Conservation (phyloP, 1,139 yeast genomes). For the Sugiyamaella japonica region DNA sequence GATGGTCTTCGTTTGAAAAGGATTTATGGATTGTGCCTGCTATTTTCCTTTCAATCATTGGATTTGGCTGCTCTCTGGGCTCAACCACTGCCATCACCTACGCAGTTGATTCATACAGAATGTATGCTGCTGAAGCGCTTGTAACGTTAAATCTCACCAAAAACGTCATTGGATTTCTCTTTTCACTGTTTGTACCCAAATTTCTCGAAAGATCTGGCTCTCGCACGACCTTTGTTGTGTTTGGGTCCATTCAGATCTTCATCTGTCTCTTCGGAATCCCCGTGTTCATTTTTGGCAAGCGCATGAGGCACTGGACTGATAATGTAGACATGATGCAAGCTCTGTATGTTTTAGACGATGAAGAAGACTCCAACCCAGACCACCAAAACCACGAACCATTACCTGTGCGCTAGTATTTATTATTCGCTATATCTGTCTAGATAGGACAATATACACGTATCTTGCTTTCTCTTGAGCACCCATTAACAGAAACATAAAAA, state of each 20-base stretch:
- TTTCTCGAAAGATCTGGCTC: slow-evolving; percentile 50
- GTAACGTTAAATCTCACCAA: slow-evolving; percentile 58
- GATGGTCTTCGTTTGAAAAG: slow-evolving; percentile 53
- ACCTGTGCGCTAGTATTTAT: not conserved
- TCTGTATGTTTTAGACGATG: slow-evolving; percentile 30
- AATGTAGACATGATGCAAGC: slow-evolving; percentile 31
- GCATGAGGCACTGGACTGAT: slow-evolving; percentile 50
- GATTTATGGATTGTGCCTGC: slow-evolving; percentile 64
- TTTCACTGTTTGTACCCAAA: slow-evolving; percentile 56
- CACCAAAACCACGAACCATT: not conserved
- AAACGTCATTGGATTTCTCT: slow-evolving; percentile 56
- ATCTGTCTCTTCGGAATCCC: slow-evolving; percentile 55
- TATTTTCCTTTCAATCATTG: slow-evolving; percentile 54
- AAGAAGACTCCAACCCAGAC: slow-evolving; percentile 2
- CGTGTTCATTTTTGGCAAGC: slow-evolving; percentile 57
- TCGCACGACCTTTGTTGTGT: slow-evolving; percentile 51
- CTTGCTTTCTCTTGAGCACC: not conserved
- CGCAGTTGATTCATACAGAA: slow-evolving; percentile 58
- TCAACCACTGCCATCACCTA: slow-evolving; percentile 63
- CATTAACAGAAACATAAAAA: not conserved
- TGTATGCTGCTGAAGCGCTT: slow-evolving; percentile 60
- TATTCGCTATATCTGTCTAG: not conserved
- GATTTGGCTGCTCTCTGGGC: slow-evolving; percentile 62
- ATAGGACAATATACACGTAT: not conserved
- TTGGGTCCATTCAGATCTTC: slow-evolving; percentile 54